These are phyloP conservation scores for Picea abies DNA, from an alignment of 83 land plant species.

Conservation along the genomic window DNA sequence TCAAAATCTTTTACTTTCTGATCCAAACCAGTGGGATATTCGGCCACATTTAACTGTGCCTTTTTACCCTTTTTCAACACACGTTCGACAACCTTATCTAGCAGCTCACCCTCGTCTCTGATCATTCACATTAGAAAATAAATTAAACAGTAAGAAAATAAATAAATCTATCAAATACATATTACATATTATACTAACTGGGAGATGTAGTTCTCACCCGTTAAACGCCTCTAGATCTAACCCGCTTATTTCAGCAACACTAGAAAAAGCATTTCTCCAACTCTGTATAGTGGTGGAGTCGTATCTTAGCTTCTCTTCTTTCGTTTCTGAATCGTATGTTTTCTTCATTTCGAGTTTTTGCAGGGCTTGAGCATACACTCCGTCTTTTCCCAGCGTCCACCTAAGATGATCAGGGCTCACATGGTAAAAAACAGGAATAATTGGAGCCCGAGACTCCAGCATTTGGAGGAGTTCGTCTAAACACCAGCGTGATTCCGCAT, in stretches of 20 bases:
- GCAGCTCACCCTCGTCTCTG: not conserved
- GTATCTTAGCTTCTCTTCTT: not conserved
- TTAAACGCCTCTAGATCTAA: not conserved
- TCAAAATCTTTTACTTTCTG: not conserved
- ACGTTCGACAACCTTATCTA: not conserved
- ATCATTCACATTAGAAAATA: not conserved
- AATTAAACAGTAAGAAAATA: not conserved
- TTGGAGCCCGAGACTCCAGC: not conserved
- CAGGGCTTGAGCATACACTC: not conserved
- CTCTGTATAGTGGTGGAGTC: not conserved
- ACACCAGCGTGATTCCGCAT: not conserved
- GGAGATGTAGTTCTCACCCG: not conserved
- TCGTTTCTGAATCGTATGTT: too few species aligned
- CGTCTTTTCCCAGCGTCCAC: not conserved
- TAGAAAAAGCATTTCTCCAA: not conserved
- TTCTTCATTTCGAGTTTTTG: not conserved
- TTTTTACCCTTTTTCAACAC: not conserved
- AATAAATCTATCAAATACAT: not conserved
- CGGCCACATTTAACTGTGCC: not conserved
- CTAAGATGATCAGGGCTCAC: not conserved
- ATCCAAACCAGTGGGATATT: not conserved
- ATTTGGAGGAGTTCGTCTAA: not conserved
- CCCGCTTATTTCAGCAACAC: not conserved
- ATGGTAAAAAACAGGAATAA: not conserved
- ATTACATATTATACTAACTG: too few species aligned